Percentiles rank a stretch among this genome's conserved stretches.
Evolutionary conservation across 2,329 filamentous ascomycete genomes (phyloP).

Genomic region (Didymella exigua): DNA sequence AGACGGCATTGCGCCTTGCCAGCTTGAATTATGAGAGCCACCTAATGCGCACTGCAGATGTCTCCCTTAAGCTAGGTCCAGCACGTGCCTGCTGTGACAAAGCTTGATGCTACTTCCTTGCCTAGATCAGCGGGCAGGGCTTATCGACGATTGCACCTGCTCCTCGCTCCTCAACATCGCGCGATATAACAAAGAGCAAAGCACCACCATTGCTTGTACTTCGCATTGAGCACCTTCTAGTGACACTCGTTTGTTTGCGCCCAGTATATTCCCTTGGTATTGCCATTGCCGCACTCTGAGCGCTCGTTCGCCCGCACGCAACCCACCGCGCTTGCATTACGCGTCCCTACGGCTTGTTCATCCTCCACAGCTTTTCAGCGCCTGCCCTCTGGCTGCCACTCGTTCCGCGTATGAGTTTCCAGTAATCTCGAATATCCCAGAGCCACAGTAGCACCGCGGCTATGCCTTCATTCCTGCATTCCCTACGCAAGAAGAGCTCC

Average conservation of each 20-base stretch:
- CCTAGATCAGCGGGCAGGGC: conserved; percentile 11
- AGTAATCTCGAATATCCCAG: conserved; percentile 12
- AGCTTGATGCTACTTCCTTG: conserved; percentile 15
- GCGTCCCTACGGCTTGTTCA: conserved; percentile 25
- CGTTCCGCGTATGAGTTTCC: conserved; percentile 26
- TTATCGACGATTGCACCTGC: conserved; percentile 13
- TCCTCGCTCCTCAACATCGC: conserved; percentile 1
- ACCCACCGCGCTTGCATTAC: conserved; percentile 30
- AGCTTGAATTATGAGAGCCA: neutral
- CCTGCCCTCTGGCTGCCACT: conserved; percentile 17
- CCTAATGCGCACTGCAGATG: neutral
- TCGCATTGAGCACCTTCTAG: conserved; percentile 24
- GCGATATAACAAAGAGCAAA: neutral
- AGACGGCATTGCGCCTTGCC: conserved; percentile 1
- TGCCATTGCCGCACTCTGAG: conserved; percentile 27
- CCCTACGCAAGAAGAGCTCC: conserved; percentile 75
- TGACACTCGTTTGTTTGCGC: conserved; percentile 29
- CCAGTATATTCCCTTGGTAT: conserved; percentile 22
- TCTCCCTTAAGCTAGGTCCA: conserved; percentile 1
- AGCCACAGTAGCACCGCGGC: conserved; percentile 19
- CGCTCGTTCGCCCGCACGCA: conserved; percentile 21
- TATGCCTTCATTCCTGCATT: conserved; percentile 71
- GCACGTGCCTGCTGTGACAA: conserved; percentile 10
- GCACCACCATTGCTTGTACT: conserved; percentile 17
- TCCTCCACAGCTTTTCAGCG: conserved; percentile 15